Evolutionary conservation across 192 early-diverging fungal genomes (phyloP).

Genomic region (Coemansia sp.): DNA sequence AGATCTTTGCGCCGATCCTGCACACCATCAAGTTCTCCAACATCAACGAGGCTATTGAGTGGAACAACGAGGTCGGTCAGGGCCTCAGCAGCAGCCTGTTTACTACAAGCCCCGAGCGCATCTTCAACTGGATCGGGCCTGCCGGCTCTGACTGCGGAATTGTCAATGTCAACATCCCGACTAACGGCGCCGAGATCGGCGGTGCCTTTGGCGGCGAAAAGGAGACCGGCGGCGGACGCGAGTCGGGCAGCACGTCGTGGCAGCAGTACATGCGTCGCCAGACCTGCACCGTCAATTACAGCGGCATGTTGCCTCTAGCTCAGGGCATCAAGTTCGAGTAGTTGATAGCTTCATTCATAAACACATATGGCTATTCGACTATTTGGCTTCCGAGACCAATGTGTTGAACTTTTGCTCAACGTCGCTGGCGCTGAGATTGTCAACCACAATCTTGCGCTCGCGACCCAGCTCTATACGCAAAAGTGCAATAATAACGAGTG

Average conservation of each 20-base stretch:
- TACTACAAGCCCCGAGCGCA: constrained; percentile 71
- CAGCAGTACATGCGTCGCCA: constrained; percentile 86
- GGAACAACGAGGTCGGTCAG: constrained; percentile 89
- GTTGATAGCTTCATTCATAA: background rate
- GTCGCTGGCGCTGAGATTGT: constrained; percentile 67
- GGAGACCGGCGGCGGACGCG: constrained; percentile 93
- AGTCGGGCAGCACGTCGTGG: constrained; percentile 89
- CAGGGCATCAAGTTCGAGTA: constrained; percentile 97
- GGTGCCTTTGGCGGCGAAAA: constrained; percentile 98
- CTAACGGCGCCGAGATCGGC: constrained; percentile 96
- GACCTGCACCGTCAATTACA: constrained; percentile 86
- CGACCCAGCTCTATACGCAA: constrained; percentile 66
- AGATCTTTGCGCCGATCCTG: constrained; percentile 94
- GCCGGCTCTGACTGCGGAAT: constrained; percentile 88
- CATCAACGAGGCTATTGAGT: constrained; percentile 79
- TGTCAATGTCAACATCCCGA: constrained; percentile 95
- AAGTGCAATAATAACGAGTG: background rate
- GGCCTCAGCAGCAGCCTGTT: constrained; percentile 85
- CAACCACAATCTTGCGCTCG: constrained; percentile 74
- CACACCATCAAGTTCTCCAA: constrained; percentile 77
- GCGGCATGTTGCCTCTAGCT: constrained; percentile 80
- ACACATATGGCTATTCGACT: background rate
- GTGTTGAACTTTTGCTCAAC: constrained; percentile 70
- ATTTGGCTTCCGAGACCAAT: constrained; percentile 56
- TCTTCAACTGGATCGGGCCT: constrained; percentile 93